Conservation (phyloP, 169 alveolate species). For the Plasmodium fragile region DNA sequence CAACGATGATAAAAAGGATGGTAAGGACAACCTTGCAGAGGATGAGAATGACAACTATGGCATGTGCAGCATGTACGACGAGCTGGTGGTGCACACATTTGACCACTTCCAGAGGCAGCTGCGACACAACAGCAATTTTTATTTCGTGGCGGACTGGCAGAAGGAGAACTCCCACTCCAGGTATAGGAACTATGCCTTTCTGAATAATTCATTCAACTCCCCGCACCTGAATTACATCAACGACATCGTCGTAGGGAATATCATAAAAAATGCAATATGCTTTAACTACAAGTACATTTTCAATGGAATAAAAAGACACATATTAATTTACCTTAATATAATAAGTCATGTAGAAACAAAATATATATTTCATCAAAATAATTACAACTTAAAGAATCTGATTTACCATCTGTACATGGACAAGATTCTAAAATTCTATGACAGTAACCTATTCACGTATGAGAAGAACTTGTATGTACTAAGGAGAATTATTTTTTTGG, state of each 20-base stretch:
- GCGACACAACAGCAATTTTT: constrained; percentile 49
- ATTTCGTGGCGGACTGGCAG: constrained; percentile 20
- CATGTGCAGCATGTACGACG: constrained; percentile 3
- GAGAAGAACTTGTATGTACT: constrained; percentile 70
- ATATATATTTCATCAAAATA: constrained; percentile 49
- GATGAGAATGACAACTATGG: neutral
- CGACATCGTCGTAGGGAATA: neutral
- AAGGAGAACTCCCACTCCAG: neutral
- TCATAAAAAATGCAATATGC: constrained; percentile 27
- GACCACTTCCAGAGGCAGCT: neutral
- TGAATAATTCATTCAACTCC: constrained; percentile 11
- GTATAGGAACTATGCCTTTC: constrained; percentile 23
- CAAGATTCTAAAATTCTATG: constrained; percentile 58
- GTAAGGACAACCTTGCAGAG: neutral
- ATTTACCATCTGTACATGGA: constrained; percentile 53
- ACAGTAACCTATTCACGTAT: constrained; percentile 43
- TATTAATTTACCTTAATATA: constrained; percentile 35
- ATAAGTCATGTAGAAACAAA: constrained; percentile 62
- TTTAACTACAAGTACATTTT: constrained; percentile 44
- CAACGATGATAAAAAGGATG: neutral
- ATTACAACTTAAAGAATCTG: constrained; percentile 62
- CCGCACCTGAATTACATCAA: constrained; percentile 6
- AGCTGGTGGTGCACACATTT: constrained; percentile 1
- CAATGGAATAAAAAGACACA: constrained; percentile 62
- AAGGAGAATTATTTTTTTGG: constrained; percentile 49